A percentile compares a stretch with the other conserved stretches of the same genome.
These are phyloP conservation scores for Ogataea zsoltii DNA, from an alignment of 805 yeast species.

Conservation along the genomic window DNA sequence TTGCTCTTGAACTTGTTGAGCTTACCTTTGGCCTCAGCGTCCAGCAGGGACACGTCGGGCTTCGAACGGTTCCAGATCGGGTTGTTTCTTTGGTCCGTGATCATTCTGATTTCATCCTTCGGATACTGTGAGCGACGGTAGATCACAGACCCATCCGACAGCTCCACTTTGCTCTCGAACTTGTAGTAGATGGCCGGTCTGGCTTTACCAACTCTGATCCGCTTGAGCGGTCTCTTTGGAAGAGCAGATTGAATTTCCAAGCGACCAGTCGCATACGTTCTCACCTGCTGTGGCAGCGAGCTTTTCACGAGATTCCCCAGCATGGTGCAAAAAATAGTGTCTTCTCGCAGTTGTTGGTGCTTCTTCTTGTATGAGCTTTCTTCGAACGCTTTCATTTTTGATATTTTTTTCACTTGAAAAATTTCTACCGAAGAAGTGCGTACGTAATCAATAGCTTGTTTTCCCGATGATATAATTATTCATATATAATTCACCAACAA, in stretches of 20 bases:
- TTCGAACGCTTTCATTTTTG: too few species aligned
- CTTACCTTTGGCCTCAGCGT: conserved; percentile 83
- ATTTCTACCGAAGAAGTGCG: neutral
- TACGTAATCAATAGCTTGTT: neutral
- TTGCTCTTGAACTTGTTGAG: conserved; percentile 72
- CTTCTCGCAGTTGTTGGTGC: neutral
- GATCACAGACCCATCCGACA: conserved; percentile 92
- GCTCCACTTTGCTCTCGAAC: conserved; percentile 85
- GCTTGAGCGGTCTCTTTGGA: conserved; percentile 60
- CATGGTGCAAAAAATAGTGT: neutral
- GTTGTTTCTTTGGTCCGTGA: conserved; percentile 85
- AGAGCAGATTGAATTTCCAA: conserved; percentile 30
- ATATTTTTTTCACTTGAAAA: neutral
- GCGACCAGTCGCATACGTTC: conserved; percentile 33
- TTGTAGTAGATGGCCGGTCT: conserved; percentile 92
- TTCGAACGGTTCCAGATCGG: conserved; percentile 88
- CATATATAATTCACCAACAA: neutral
- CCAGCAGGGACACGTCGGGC: conserved; percentile 70
- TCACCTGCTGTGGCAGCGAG: conserved; percentile 5
- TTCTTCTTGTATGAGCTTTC: too few species aligned
- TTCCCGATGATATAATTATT: neutral
- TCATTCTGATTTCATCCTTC: conserved; percentile 78
- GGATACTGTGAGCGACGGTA: conserved; percentile 85
- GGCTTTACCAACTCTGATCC: conserved; percentile 76
- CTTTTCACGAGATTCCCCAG: neutral